phyloP scores from a whole-genome alignment of 2,329 filamentous ascomycete species.

The Cercospora canescens region DNA sequence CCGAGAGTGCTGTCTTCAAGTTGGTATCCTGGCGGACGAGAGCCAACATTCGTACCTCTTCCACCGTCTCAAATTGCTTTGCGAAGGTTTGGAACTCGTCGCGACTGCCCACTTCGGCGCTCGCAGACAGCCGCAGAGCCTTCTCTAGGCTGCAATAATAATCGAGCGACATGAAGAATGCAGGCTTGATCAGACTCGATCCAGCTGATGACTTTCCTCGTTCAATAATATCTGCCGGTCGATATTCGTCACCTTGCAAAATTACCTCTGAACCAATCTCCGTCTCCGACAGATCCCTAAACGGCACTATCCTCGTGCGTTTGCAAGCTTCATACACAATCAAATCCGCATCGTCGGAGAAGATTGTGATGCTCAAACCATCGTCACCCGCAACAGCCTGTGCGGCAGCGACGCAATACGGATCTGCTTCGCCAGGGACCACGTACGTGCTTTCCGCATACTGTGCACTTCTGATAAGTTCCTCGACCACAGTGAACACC shows the following conservation, averaged over 20 bases:
- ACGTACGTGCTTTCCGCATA: constrained; percentile 52
- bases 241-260: constrained; percentile 40
- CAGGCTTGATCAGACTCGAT: constrained; percentile 40
- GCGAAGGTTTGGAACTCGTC: constrained; percentile 18
- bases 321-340: constrained; percentile 69
- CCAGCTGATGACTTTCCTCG: constrained; percentile 33
- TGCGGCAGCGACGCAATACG: constrained; percentile 70
- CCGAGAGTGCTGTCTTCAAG: constrained; percentile 4
- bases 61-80: constrained; percentile 10
- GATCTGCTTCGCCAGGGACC: constrained; percentile 82
- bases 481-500: constrained; percentile 74
- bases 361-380: constrained; percentile 46
- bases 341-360: constrained; percentile 88
- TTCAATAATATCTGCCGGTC: constrained; percentile 46
- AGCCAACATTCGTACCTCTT: constrained; percentile 9
- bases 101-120: neutral
- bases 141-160: constrained; percentile 32
- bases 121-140: constrained; percentile 16
- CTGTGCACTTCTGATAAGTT: constrained; percentile 50
- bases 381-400: constrained; percentile 43
- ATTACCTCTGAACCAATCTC: constrained; percentile 16
- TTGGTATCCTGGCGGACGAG: neutral
- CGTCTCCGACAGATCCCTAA: constrained; percentile 60
- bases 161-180: constrained; percentile 41
- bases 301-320: constrained; percentile 64